Evolutionary conservation across 2,329 filamentous ascomycete species (phyloP).

Genomic region (Hypoxylon rubiginosum): DNA sequence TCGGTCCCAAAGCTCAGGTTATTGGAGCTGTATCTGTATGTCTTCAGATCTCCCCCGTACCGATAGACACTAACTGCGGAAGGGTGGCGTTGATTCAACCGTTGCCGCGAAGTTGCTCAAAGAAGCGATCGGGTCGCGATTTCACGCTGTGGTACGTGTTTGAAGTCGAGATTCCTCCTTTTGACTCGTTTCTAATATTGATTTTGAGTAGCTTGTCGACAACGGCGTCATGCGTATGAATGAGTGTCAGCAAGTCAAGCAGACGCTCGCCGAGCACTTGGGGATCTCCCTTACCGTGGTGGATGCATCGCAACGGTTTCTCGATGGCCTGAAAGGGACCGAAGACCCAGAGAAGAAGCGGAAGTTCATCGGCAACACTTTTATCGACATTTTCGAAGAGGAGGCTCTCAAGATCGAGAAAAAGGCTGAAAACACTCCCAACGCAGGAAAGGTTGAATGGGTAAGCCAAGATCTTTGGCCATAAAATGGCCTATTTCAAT

Average conservation of each 20-base stretch:
- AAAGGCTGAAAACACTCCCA: slow-evolving; percentile 73
- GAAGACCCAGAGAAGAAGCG: slow-evolving; percentile 86
- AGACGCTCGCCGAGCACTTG: slow-evolving; percentile 81
- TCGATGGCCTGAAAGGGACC: slow-evolving; percentile 81
- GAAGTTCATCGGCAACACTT: slow-evolving; percentile 86
- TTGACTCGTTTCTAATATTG: neutral
- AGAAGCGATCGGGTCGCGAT: slow-evolving; percentile 84
- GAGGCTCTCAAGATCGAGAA: slow-evolving; percentile 78
- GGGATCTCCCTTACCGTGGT: slow-evolving; percentile 93
- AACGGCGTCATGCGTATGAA: slow-evolving; percentile 88
- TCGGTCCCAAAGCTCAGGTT: slow-evolving; percentile 86
- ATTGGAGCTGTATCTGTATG: slow-evolving; percentile 57
- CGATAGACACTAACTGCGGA: slow-evolving; percentile 56
- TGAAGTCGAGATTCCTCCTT: neutral
- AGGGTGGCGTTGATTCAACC: slow-evolving; percentile 86
- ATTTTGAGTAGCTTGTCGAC: slow-evolving; percentile 72
- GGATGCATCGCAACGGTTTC: slow-evolving; percentile 82
- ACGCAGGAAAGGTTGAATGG: slow-evolving; percentile 83
- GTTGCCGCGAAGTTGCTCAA: slow-evolving; percentile 89
- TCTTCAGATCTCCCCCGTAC: neutral
- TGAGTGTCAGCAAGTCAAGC: slow-evolving; percentile 85
- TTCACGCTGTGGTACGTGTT: slow-evolving; percentile 54
- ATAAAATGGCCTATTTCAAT: neutral
- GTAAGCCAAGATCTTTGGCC: neutral
- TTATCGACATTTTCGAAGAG: slow-evolving; percentile 86